A percentile compares a stretch with the other conserved stretches of the same genome.
These are phyloP conservation scores for Rhodotorula diobovata DNA, from an alignment of 768 basidiomycete species.

Conservation along the genomic window DNA sequence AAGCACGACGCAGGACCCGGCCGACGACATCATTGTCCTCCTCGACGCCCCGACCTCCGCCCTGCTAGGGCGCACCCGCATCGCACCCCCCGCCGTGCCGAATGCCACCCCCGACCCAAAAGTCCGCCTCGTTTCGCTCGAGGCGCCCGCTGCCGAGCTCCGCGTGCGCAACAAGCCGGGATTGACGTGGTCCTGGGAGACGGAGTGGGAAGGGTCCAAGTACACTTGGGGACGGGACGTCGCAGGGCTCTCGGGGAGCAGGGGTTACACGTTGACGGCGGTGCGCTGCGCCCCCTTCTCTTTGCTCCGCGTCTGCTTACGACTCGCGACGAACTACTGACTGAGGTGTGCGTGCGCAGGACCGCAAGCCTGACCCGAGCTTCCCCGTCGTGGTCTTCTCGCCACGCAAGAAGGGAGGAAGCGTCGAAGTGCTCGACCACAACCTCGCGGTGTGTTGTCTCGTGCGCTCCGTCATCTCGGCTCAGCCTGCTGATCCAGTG, in stretches of 20 bases:
- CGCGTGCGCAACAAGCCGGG: background rate
- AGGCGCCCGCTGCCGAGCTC: background rate
- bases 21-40: background rate
- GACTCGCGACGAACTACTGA: no score
- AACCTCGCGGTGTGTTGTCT: conserved; percentile 19
- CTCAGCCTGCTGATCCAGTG: background rate
- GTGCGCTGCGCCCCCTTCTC: background rate
- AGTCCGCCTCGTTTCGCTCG: conserved; percentile 9
- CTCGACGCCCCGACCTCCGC: conserved; percentile 5
- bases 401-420: conserved; percentile 14
- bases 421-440: conserved; percentile 19
- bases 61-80: background rate
- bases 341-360: background rate
- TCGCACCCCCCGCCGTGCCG: conserved; percentile 18
- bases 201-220: conserved; percentile 18
- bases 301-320: background rate
- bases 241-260: conserved; percentile 1
- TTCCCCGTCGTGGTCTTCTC: conserved; percentile 15
- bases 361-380: conserved; percentile 23
- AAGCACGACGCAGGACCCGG: background rate
- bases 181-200: conserved; percentile 23
- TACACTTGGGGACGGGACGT: conserved; percentile 16
- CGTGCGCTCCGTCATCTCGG: no score
- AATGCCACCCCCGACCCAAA: conserved; percentile 6
- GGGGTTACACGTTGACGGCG: conserved; percentile 14